These are phyloP conservation scores for Xylariaceae sp. DNA, from an alignment of 2,329 filamentous ascomycete species.

Conservation along the genomic window DNA sequence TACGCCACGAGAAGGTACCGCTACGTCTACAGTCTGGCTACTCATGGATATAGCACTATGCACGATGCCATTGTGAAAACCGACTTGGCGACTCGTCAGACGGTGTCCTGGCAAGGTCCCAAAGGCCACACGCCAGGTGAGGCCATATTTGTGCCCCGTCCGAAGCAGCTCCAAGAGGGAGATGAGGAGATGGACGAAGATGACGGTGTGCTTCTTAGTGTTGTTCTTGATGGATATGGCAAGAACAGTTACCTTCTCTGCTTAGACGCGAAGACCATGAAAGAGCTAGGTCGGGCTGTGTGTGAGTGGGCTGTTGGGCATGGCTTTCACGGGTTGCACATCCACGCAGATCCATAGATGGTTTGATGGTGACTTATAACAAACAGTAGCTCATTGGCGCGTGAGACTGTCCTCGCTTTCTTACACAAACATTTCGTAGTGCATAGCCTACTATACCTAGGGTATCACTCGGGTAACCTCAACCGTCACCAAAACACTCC, in stretches of 20 bases:
- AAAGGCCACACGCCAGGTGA: conserved; percentile 71
- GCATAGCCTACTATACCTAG: too few relatives aligned
- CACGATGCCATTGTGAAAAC: conserved; percentile 70
- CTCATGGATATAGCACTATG: conserved; percentile 63
- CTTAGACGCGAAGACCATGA: conserved; percentile 66
- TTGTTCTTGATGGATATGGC: conserved; percentile 67
- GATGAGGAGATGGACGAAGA: conserved; percentile 57
- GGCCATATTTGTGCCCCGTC: conserved; percentile 67
- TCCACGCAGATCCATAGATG: background rate
- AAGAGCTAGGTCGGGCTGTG: conserved; percentile 68
- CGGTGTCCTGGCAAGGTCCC: conserved; percentile 61
- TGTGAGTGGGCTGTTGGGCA: conserved; percentile 64
- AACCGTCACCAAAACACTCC: too few relatives aligned
- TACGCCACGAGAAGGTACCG: conserved; percentile 60
- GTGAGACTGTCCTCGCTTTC: too few relatives aligned
- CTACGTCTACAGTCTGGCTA: conserved; percentile 64
- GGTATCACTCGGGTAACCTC: too few relatives aligned
- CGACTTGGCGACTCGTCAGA: conserved; percentile 60
- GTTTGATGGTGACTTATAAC: too few relatives aligned
- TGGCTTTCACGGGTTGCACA: conserved; percentile 69
- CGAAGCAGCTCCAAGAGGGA: conserved; percentile 40
- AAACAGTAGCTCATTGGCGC: too few relatives aligned
- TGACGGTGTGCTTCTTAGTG: conserved; percentile 43
- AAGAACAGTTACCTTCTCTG: conserved; percentile 69
- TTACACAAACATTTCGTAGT: too few relatives aligned